These are phyloP conservation scores for Eucalyptus erythrocorys DNA, from an alignment of 345 rosid species.

Conservation along the genomic window DNA sequence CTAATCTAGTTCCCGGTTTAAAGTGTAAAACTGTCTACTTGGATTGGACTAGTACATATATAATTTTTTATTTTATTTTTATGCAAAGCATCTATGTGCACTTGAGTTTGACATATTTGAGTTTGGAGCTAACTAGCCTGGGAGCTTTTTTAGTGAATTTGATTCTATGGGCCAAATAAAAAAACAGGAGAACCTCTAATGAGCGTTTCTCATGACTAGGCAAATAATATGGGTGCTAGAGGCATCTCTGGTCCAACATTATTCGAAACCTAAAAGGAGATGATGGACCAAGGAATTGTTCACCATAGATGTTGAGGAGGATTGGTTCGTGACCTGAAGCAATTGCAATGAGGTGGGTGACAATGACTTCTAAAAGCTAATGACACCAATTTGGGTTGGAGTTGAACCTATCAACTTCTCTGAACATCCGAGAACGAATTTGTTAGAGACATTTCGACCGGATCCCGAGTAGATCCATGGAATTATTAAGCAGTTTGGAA, in stretches of 20 bases:
- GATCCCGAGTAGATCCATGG: background rate
- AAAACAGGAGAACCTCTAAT: too few relatives aligned
- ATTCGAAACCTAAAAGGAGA: background rate
- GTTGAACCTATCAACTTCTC: background rate
- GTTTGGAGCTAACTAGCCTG: too few relatives aligned
- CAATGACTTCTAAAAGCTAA: background rate
- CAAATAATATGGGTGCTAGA: background rate
- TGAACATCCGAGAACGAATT: rapidly evolving
- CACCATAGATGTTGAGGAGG: too few relatives aligned
- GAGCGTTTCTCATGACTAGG: rapidly evolving
- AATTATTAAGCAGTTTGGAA: too few relatives aligned
- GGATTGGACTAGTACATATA: rapidly evolving
- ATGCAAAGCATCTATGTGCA: rapidly evolving
- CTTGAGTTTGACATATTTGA: too few relatives aligned
- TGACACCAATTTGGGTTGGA: too few relatives aligned
- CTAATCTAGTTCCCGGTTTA: rapidly evolving
- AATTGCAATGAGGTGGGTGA: background rate
- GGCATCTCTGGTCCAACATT: rapidly evolving
- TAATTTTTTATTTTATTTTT: too few relatives aligned
- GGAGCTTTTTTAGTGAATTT: rapidly evolving
- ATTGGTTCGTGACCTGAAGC: background rate
- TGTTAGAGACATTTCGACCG: rapidly evolving
- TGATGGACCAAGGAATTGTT: background rate
- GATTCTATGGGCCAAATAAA: too few relatives aligned
- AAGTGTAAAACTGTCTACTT: rapidly evolving